Evolutionary conservation across 345 rosid genomes (phyloP).

Genomic region (Leavenworthia alabamica): DNA sequence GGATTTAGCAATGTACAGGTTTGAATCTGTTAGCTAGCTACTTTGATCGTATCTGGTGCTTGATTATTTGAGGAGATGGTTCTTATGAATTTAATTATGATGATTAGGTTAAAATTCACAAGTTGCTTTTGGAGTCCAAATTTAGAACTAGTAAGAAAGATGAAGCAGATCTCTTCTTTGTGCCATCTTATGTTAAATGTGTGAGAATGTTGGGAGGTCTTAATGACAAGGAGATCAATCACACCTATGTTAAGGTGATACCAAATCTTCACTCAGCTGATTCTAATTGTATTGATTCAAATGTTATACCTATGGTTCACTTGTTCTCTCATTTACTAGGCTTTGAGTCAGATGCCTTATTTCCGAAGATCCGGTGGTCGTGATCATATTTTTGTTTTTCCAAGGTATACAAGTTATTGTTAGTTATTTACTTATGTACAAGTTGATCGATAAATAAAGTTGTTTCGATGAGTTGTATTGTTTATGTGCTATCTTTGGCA

Average conservation of each 20-base stretch:
- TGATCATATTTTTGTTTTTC: slow-evolving; percentile 90
- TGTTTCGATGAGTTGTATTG: neutral
- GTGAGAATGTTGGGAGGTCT: slow-evolving; percentile 92
- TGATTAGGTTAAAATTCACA: slow-evolving; percentile 83
- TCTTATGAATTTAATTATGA: neutral
- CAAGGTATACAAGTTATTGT: slow-evolving; percentile 46
- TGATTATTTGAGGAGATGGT: neutral
- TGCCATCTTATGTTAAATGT: slow-evolving; percentile 86
- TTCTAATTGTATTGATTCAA: neutral
- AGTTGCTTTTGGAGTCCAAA: slow-evolving; percentile 52
- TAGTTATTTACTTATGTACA: neutral
- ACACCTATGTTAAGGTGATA: slow-evolving; percentile 75
- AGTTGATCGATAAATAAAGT: neutral
- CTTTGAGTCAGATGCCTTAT: slow-evolving; percentile 85
- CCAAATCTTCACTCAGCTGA: neutral
- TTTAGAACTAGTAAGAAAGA: slow-evolving; percentile 67
- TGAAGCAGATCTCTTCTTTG: slow-evolving; percentile 90
- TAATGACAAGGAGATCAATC: slow-evolving; percentile 84
- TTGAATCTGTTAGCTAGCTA: neutral
- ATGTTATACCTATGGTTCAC: neutral
- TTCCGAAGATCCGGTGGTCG: slow-evolving; percentile 91
- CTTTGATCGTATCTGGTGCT: neutral
- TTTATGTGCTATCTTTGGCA: slow-evolving; percentile 3
- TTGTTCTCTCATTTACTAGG: slow-evolving; percentile 45
- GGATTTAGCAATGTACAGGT: slow-evolving; percentile 11